Conservation (phyloP, 2,329 filamentous ascomycete species). For the Dissoconium aciculare region DNA sequence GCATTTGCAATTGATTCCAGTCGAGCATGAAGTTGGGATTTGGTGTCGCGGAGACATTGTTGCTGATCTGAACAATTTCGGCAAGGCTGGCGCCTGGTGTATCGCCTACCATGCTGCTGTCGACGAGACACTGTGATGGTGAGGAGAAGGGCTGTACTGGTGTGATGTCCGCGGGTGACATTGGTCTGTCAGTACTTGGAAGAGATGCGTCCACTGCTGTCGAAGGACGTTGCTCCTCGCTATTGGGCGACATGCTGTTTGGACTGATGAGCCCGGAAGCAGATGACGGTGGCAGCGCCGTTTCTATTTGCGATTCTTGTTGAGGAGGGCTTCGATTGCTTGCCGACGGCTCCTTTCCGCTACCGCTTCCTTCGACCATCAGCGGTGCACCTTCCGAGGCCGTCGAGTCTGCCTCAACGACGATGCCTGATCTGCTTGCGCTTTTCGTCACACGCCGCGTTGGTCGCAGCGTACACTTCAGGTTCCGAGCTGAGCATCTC, state of each 20-base stretch:
- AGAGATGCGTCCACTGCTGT: not conserved
- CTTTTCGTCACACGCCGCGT: slow-evolving; percentile 35
- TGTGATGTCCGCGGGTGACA: slow-evolving; percentile 3
- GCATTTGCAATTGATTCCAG: slow-evolving; percentile 34
- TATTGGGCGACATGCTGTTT: not conserved
- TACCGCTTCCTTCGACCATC: no score
- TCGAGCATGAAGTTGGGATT: slow-evolving; percentile 36
- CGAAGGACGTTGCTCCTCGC: not conserved
- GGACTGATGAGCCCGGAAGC: not conserved
- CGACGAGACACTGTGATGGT: slow-evolving; percentile 11
- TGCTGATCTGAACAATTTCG: slow-evolving; percentile 26
- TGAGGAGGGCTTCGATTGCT: slow-evolving; percentile 22
- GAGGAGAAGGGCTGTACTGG: slow-evolving; percentile 15
- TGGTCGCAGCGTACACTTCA: slow-evolving; percentile 34
- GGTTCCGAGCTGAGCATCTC: slow-evolving; percentile 35
- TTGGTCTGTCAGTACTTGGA: no score
- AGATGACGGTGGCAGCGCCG: slow-evolving; percentile 10
- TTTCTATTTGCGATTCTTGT: slow-evolving; percentile 19
- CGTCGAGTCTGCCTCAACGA: not conserved
- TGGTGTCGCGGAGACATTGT: slow-evolving; percentile 28
- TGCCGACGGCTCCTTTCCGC: no score
- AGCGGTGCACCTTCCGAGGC: no score
- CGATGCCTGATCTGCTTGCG: slow-evolving; percentile 22
- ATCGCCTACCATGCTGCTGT: no score
- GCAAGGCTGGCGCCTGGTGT: slow-evolving; percentile 34